Evolutionary conservation across 2,329 filamentous ascomycete species (phyloP).

Genomic region (Aspergillus transmontanensis): DNA sequence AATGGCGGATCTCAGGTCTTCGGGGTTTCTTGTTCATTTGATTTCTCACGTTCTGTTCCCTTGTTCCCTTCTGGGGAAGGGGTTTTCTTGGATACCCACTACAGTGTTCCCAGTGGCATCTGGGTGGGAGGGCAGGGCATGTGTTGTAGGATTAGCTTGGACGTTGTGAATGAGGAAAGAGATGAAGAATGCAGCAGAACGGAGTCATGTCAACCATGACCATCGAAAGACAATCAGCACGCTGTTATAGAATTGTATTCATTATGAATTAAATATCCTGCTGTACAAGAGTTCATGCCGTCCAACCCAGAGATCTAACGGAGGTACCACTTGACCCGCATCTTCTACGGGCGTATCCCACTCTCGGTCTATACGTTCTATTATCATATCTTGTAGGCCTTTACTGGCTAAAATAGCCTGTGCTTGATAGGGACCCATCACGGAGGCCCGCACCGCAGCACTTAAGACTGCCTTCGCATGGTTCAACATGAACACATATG

Average conservation of each 20-base stretch:
- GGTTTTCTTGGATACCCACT: conserved; percentile 34
- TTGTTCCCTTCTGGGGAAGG: not conserved
- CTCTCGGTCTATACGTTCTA: conserved; percentile 50
- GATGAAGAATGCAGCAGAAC: conserved; percentile 28
- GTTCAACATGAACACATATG: conserved; percentile 65
- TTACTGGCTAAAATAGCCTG: conserved; percentile 60
- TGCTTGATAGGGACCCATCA: conserved; percentile 67
- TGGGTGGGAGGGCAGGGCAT: conserved; percentile 25
- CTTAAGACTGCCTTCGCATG: conserved; percentile 66
- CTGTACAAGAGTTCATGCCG: conserved; percentile 68
- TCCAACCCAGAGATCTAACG: conserved; percentile 66
- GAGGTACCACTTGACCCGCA: conserved; percentile 63
- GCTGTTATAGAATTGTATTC: conserved; percentile 12
- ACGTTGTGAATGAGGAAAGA: conserved; percentile 25
- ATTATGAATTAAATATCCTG: conserved; percentile 67
- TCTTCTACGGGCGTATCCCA: conserved; percentile 54
- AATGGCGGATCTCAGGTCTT: conserved; percentile 21
- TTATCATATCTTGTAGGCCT: conserved; percentile 55
- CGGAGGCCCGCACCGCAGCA: conserved; percentile 63
- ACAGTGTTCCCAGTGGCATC: conserved; percentile 26
- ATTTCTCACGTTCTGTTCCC: conserved; percentile 14
- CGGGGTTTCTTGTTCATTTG: conserved; percentile 17
- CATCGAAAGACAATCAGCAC: conserved; percentile 1
- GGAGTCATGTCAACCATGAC: conserved; percentile 22
- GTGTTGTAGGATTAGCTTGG: conserved; percentile 39